phyloP scores from a whole-genome alignment of 352 stramenopile genomes.

The Pythium biforme region DNA sequence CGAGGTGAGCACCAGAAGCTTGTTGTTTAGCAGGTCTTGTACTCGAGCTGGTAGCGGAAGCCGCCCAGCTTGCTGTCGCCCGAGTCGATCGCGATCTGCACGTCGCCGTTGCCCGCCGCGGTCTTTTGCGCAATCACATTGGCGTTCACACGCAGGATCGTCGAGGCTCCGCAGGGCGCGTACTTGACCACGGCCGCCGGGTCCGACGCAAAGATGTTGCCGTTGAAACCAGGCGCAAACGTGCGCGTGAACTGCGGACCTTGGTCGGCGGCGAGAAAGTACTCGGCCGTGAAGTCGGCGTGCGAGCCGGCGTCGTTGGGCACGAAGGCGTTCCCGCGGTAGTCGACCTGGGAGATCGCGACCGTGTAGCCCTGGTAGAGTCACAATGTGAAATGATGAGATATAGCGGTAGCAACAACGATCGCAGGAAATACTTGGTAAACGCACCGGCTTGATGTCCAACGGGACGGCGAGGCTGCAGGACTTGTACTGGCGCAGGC shows the following conservation, averaged over 20 bases:
- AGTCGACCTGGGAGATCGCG: slow-evolving; percentile 42
- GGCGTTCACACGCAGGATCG: slow-evolving; percentile 49
- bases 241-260: slow-evolving; percentile 33
- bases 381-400: background rate
- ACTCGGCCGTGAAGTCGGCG: slow-evolving; percentile 46
- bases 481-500: slow-evolving; percentile 33
- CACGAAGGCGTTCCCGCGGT: slow-evolving; percentile 43
- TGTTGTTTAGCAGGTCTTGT: slow-evolving; percentile 18
- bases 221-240: slow-evolving; percentile 34
- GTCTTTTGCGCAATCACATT: slow-evolving; percentile 42
- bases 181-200: slow-evolving; percentile 42
- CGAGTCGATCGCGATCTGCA: slow-evolving; percentile 51
- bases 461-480: slow-evolving; percentile 44
- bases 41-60: slow-evolving; percentile 50
- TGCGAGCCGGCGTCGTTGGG: slow-evolving; percentile 31
- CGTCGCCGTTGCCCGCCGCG: slow-evolving; percentile 27
- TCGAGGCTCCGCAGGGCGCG: slow-evolving; percentile 46
- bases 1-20: background rate
- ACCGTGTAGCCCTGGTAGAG: slow-evolving; percentile 14
- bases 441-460: slow-evolving; percentile 28
- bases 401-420: too few species aligned
- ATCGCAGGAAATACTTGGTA: too few species aligned
- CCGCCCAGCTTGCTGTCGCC: slow-evolving; percentile 41
- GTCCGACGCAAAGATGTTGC: slow-evolving; percentile 29
- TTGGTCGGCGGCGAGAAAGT: slow-evolving; percentile 49